Evolutionary conservation across 1,284 basidiomycete genomes (phyloP), one percentile per base, ranked within the genome.

Genomic region (Phylloboletellus chloephorus): DNA sequence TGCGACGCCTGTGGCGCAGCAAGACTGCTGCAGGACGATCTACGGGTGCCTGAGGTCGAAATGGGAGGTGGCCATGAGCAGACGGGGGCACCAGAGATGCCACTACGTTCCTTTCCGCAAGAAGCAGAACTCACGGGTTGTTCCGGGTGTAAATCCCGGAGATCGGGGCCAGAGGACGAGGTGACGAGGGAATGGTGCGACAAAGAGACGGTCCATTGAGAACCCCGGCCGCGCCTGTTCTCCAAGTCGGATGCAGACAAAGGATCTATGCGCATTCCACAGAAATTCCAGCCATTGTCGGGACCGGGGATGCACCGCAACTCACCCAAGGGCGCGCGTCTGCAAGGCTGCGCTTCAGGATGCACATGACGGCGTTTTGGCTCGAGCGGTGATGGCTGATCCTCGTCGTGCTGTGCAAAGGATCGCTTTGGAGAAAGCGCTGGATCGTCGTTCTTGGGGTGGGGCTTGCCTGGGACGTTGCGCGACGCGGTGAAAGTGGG

Each of bases 41-140:
- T 25, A 22, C 24, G 13, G 12, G 36, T n/a, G 26, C 31, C 36
- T 31, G 17, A 15, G 17, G 39, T 22, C 8, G 46, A 31, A 31
- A 35, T 16, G 10, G 39, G 39, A n/a, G 58, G 57, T 11, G 57
- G 60, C 61, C 60, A 61, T 31, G 52, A 47, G 24, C 41, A 60
- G 17, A 46, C 33, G 17, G 41, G 37, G n/a, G 35, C 15, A 34
- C 38, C 37, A 19, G 39, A 26, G 26, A 39, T 38, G 35, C 33
- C 30, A 20, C 42, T 44, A 34, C 33, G 43, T 32, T 34, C 51
- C 22, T 36, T 40, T 47, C 25, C 39, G 30, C 37, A 39, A 15
- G 36, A 30, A 26, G 35, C 39, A 32, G 39, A 34, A 41, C 31
- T 43, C 34, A 32, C 46, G 40, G 48, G 41, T 17, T 50, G 43